Base-by-base conservation (phyloP, 106 monocot species). In the Alisma plantagoaquatica region DNA sequence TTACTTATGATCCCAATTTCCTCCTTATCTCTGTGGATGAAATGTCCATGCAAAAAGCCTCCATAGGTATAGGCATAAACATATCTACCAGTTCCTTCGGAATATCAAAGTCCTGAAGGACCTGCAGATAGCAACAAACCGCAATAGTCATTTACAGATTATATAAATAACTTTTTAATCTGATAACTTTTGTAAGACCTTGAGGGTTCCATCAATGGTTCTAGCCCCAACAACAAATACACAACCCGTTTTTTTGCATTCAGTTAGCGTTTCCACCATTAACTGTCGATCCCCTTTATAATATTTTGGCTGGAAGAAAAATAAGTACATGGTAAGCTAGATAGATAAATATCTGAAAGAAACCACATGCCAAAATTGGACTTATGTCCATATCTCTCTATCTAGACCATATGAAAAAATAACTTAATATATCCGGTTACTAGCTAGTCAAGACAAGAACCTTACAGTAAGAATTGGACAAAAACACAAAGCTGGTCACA, bases 181-280 rank as follows among this genome's bases (percentile, higher is more conserved):
- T n/a, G n/a, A n/a, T n/a, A n/a, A n/a, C n/a, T n/a, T n/a, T n/a
- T n/a, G n/a, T n/a, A n/a, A n/a, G n/a, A 84, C 96, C 96, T 89
- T 96, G 68, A 96, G 89, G 68, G 69, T 51, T 26, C 96, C 96
- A 64, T 89, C 88, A 51, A 96, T 71, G 28, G 44, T 66, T 68
- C 96, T 64, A 50, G 84, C 96, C 49, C 83, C 96, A 1, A 96
- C 96, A 31, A 96, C 67, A 64, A 96, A 96, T 18, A 28, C 66
- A 54, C 79, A 83, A 43, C 75, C 84, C 41, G 64, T 67, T 24
- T 32, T 77, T 54, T 84, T 94, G 75, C 84, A 84, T 59, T 63
- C 71, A 19, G 59, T 51, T 49, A 96, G 78, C 35, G 69, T 71
- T 57, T 84, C 84, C 29, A 84, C 22, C 96, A 96, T 96, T 48